These are phyloP conservation scores for Fusarium gaditjirri DNA, from an alignment of 2,329 filamentous ascomycete genomes.

Conservation along the genomic window DNA sequence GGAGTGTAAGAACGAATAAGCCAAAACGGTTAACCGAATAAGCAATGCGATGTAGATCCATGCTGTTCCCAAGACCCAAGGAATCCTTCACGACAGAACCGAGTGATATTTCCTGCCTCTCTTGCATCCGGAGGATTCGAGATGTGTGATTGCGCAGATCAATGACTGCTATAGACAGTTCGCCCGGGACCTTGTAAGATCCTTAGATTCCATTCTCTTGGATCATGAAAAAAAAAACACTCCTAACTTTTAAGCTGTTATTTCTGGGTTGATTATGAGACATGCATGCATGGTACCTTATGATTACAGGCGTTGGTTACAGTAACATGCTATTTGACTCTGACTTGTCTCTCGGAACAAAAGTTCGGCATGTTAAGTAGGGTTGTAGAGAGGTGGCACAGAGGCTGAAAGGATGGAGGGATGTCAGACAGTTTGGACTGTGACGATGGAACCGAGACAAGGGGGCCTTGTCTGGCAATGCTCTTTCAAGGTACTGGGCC, in stretches of 20 bases:
- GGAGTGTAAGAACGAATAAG: background rate
- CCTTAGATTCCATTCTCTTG: background rate
- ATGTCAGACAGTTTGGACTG: constrained; percentile 17
- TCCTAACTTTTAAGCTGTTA: background rate
- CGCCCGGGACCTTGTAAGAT: background rate
- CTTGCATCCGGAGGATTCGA: constrained; percentile 7
- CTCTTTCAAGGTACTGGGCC: background rate
- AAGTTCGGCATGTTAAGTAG: background rate
- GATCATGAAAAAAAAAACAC: background rate
- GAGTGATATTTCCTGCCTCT: background rate
- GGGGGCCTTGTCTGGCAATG: constrained; percentile 10
- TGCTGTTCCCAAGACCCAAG: background rate
- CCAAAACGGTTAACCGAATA: background rate
- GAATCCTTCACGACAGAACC: background rate
- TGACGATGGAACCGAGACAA: constrained; percentile 20
- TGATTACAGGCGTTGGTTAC: constrained; percentile 2
- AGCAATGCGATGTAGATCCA: constrained; percentile 12
- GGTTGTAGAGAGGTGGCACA: constrained; percentile 7
- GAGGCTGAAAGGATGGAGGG: background rate
- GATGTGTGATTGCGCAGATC: background rate
- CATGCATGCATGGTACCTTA: background rate
- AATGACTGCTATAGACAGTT: background rate
- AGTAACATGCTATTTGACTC: background rate
- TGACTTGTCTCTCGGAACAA: background rate
- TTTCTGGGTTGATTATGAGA: constrained; percentile 1